These are phyloP conservation scores for Linum tenue DNA, from an alignment of 345 rosid species.

Conservation along the genomic window DNA sequence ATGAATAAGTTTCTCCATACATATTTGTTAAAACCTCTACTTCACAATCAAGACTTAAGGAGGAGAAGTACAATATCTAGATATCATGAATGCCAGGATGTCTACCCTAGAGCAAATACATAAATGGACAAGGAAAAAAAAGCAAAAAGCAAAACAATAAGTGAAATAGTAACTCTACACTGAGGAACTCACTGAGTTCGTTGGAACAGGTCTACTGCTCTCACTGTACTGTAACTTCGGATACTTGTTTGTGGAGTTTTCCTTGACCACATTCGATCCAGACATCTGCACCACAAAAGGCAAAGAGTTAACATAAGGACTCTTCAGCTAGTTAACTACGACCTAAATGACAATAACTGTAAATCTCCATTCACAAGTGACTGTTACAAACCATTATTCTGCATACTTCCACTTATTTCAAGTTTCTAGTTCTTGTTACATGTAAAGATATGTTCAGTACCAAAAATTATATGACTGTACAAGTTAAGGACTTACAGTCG, in stretches of 20 bases:
- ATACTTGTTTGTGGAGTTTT: background rate
- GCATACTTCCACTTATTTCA: background rate
- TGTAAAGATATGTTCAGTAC: background rate
- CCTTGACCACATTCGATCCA: background rate
- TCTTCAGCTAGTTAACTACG: background rate
- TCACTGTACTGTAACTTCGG: background rate
- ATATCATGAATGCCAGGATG: too few species aligned
- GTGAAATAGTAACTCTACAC: too few species aligned
- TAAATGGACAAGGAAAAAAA: too few species aligned
- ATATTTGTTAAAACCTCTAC: too few species aligned
- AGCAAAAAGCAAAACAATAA: too few species aligned
- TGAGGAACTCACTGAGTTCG: background rate
- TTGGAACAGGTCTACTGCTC: background rate
- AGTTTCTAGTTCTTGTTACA: too few species aligned
- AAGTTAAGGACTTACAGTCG: background rate
- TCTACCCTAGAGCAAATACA: too few species aligned
- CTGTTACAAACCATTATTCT: background rate
- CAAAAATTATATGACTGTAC: background rate
- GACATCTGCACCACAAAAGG: background rate
- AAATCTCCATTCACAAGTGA: background rate
- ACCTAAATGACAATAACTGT: too few species aligned
- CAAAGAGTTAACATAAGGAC: background rate
- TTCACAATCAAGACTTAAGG: too few species aligned
- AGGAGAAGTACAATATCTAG: too few species aligned
- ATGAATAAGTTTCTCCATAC: too few species aligned